Percentiles rank a stretch among this genome's conserved stretches.
These are phyloP conservation scores for Pestalotiopsis fici DNA, from an alignment of 2,329 filamentous ascomycete genomes.

Conservation along the genomic window DNA sequence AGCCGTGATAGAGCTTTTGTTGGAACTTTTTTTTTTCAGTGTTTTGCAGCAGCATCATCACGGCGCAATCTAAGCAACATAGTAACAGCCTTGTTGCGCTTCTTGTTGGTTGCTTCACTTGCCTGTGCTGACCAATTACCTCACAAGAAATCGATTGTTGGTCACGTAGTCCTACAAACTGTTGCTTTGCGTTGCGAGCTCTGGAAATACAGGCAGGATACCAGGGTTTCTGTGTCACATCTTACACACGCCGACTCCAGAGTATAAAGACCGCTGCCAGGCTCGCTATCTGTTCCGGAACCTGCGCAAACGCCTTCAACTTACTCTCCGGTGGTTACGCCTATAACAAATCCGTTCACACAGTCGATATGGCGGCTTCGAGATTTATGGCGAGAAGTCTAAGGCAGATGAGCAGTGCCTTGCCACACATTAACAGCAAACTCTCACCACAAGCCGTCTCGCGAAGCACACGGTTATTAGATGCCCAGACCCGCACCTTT, in stretches of 20 bases:
- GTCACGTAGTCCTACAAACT: neutral
- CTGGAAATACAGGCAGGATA: neutral
- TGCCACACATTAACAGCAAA: neutral
- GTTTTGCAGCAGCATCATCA: neutral
- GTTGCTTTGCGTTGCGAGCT: neutral
- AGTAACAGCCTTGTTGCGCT: neutral
- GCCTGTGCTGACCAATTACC: neutral
- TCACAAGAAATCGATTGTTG: neutral
- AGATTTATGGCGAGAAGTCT: conserved; percentile 9
- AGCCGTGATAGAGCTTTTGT: conserved; percentile 1
- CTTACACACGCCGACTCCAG: neutral
- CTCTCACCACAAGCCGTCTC: neutral
- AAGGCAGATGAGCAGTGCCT: conserved; percentile 3
- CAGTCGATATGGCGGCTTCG: neutral
- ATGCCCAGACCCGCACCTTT: conserved; percentile 52
- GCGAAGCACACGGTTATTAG: neutral
- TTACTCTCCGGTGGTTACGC: neutral
- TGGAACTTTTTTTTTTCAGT: conserved; percentile 8
- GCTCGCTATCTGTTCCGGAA: neutral
- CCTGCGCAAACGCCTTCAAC: neutral
- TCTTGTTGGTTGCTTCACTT: neutral
- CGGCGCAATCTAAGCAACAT: neutral
- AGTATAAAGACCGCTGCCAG: neutral
- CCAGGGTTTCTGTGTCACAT: neutral
- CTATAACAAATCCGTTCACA: neutral